Evolutionary conservation across 2,329 filamentous ascomycete species (phyloP), one percentile per base, ranked within the genome.

Genomic region (Epichloe sylvatica): DNA sequence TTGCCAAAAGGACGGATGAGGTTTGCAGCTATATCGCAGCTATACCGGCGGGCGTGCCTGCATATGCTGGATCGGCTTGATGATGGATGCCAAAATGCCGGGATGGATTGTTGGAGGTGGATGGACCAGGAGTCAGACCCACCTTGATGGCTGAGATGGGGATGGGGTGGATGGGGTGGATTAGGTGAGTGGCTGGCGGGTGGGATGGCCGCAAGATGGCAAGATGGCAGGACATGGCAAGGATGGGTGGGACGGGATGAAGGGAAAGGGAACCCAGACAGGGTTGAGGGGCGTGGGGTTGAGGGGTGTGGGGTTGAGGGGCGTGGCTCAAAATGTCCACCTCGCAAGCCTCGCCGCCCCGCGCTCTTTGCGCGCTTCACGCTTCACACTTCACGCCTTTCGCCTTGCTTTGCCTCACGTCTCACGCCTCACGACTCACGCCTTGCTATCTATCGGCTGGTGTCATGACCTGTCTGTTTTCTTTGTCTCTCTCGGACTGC

Each of bases 61-160:
- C 41, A 40, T 49, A 41, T 38, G 49, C 42, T 44, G 30, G 38
- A 43, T 42, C 21, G 17, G 45, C 45, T 33, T 21, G 34, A 34
- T 34, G 34, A 33, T 33, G 49, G 47, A 41, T 50, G 51, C 44
- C 39, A 40, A 50, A 46, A 12, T 37, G 39, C 38, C 45, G 25
- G 38, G 51, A 46, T 53, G 34, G 51, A 43, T 25, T 30, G 39
- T 17, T 33, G 34, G 38, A 42, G 42, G 49, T 47, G 44, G 43
- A 44, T 34, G 45, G 35, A n/a, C 17, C 11, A 35, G 41, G 34
- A 13, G 39, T 8, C 17, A 15, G 45, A 40, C 40, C 45, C 47
- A 49, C 47, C 38, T 30, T 19, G 17, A 3, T n/a, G 37, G 45
- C 41, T 46, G 3, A 21, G 44, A 44, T 40, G 23, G 23, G 23